Evolutionary conservation across 2,329 filamentous ascomycete species (phyloP).

Genomic region (Coleophoma crateriformis): DNA sequence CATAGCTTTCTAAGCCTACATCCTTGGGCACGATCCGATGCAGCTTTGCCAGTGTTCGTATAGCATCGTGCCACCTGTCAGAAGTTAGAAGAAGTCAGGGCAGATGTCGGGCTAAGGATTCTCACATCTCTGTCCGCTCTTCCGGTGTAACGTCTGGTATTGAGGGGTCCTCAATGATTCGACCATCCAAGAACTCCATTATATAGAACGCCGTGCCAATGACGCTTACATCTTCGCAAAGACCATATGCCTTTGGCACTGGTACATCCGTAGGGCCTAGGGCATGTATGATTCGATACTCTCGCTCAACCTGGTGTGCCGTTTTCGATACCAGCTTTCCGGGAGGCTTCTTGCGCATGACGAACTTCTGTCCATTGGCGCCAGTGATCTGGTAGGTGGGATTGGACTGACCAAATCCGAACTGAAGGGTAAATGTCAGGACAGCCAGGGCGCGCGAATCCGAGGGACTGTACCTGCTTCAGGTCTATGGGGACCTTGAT

Average conservation of each 20-base stretch:
- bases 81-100: conserved; percentile 2
- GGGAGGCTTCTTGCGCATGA: conserved; percentile 97
- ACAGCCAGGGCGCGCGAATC: background rate
- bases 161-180: conserved; percentile 85
- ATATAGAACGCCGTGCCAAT: conserved; percentile 94
- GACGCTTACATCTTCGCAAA: conserved; percentile 77
- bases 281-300: conserved; percentile 86
- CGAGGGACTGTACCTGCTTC: conserved; percentile 64
- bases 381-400: conserved; percentile 90
- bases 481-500: conserved; percentile 80
- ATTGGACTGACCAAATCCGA: conserved; percentile 95
- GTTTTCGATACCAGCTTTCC: conserved; percentile 88
- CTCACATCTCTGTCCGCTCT: conserved; percentile 67
- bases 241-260: conserved; percentile 74
- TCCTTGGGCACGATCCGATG: conserved; percentile 65
- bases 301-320: conserved; percentile 93
- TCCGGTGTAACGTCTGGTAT: conserved; percentile 66
- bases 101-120: conserved; percentile 4
- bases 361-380: conserved; percentile 64
- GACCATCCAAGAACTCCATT: conserved; percentile 91
- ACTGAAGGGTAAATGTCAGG: conserved; percentile 45
- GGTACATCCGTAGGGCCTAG: conserved; percentile 76
- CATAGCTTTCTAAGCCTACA: conserved; percentile 68
- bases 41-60: conserved; percentile 77
- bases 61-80: conserved; percentile 69